Evolutionary conservation across 306 rosid species (phyloP).

Genomic region (Cicer arietinum): DNA sequence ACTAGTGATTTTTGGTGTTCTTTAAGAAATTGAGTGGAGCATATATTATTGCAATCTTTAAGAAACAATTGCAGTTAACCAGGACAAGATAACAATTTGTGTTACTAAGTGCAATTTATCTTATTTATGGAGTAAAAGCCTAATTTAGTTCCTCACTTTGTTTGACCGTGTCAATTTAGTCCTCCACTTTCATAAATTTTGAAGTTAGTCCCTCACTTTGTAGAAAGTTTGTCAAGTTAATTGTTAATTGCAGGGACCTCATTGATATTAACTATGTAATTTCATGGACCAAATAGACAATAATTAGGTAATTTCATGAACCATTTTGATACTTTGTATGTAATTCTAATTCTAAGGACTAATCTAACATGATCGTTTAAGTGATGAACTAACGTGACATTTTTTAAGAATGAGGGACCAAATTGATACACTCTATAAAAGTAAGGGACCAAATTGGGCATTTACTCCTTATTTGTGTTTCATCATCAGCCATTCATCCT

Average conservation of each 20-base stretch:
- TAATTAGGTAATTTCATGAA: neutral
- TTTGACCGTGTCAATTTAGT: neutral
- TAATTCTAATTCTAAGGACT: neutral
- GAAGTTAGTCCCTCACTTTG: neutral
- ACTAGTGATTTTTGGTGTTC: neutral
- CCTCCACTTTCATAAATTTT: neutral
- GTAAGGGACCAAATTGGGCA: neutral
- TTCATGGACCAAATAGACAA: neutral
- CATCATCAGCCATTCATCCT: slow-evolving; percentile 19
- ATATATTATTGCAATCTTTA: neutral
- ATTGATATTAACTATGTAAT: neutral
- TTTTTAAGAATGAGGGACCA: neutral
- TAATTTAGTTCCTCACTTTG: neutral
- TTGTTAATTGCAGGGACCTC: neutral
- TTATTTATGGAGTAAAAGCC: neutral
- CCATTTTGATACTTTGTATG: neutral
- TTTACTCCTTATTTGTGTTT: slow-evolving; percentile 10
- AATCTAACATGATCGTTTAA: neutral
- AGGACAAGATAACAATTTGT: neutral
- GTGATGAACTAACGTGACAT: neutral
- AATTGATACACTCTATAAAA: neutral
- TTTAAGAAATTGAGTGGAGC: neutral
- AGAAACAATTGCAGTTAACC: slow-evolving; percentile 6
- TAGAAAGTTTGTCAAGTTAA: neutral
- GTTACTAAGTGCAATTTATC: neutral